Percentiles rank a stretch among this genome's conserved stretches.
Evolutionary conservation across 176 grass and related monocot genomes (phyloP).

Genomic region (Oryza coarctata): DNA sequence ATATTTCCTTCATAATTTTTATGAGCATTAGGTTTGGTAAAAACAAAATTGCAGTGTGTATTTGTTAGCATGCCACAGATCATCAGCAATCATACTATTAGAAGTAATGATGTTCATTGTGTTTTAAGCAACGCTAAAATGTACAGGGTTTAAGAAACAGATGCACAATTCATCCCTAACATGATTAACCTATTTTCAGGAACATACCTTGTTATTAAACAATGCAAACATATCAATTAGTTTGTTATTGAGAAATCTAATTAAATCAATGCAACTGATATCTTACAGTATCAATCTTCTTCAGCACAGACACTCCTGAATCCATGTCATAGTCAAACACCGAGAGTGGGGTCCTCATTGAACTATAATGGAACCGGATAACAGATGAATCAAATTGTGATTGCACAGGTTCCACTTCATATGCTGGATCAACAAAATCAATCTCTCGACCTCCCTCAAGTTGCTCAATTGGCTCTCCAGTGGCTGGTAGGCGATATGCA

Average conservation of each 20-base stretch:
- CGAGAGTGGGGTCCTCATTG: constrained; percentile 69
- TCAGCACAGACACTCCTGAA: constrained; percentile 66
- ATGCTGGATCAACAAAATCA: constrained; percentile 77
- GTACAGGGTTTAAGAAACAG: not conserved
- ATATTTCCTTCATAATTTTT: not conserved
- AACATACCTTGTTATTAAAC: not conserved
- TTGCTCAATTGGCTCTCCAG: constrained; percentile 61
- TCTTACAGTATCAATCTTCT: constrained; percentile 84
- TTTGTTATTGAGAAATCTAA: not conserved
- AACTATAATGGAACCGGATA: constrained; percentile 78
- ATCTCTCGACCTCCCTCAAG: constrained; percentile 58
- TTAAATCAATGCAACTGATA: not conserved
- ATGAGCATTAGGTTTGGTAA: not conserved
- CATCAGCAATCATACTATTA: not conserved
- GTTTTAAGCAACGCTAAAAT: not conserved
- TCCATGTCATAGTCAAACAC: constrained; percentile 90
- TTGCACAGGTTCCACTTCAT: constrained; percentile 53
- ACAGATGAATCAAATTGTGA: constrained; percentile 67
- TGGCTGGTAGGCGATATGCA: constrained; percentile 60
- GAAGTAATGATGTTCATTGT: constrained; percentile 9
- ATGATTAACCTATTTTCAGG: not conserved
- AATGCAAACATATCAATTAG: not conserved
- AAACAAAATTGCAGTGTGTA: not conserved
- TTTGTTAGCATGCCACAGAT: not conserved
- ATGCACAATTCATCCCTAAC: not conserved